Base-by-base conservation (phyloP, 345 rosid species). In the Kandelia obovata region DNA sequence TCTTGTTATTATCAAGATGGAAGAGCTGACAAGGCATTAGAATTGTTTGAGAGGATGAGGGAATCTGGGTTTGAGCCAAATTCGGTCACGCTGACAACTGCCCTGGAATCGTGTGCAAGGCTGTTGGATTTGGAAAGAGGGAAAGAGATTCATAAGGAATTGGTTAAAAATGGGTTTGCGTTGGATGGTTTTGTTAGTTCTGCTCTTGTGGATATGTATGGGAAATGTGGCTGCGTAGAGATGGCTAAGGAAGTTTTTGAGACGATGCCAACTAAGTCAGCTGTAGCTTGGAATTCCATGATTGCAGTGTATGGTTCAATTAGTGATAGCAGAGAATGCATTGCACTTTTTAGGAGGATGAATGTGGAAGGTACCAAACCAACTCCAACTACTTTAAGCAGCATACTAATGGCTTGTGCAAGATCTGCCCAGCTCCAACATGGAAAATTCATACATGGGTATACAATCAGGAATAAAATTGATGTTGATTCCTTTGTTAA, bases 131-230 rank as follows among this genome's bases (percentile, higher is more conserved):
- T 89, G 77, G 84, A 86, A 64, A 89, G 79, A 74, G 96, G 97
- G 72, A 80, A 75, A 74, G 82, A 75, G 81, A 80, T 91, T 55
- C 91, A 83, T 55, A 60, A 64, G 34, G 85, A 87, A 4, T 72
- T 75, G 60, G 64, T 77, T 57, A 64, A 34, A 71, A 74, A 67
- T 2, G 71, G 85, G 76, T 39, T 81, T 51, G 70, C 62, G 49
- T 68, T 67, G 32, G 97, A 87, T 75, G 74, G 78, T 75, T 86
- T 75, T 73, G 79, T 89, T 27, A 70, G 76, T 69, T 80, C 97
- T 66, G 91, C 91, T 21, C 90, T 91, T n/a, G 86, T 89, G 23
- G 92, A 85, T 62, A 78, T 91, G 91, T 83, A 89, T 66, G 90
- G 85, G 49, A 86, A 80, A 75, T 91, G 91, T 67, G 85, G 82